phyloP scores from a whole-genome alignment of 441 rosid species.

The Pelargonium cotyledonis region DNA sequence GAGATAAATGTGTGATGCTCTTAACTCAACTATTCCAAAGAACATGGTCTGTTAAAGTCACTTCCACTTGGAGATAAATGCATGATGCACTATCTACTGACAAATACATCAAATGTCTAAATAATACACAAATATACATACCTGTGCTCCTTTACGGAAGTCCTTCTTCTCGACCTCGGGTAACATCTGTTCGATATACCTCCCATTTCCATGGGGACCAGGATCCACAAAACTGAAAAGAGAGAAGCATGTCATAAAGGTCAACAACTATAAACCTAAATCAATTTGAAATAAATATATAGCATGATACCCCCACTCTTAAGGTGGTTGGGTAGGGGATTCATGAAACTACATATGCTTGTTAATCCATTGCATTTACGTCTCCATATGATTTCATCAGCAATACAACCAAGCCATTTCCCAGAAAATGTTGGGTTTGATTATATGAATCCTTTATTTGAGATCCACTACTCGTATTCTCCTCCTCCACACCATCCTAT shows the following conservation, averaged over 20 bases:
- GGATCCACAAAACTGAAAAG: slow-evolving; percentile 78
- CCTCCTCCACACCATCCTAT: too few species aligned
- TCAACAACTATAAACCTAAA: not conserved
- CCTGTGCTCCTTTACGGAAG: slow-evolving; percentile 99
- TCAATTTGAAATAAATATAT: not conserved
- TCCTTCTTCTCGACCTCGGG: slow-evolving; percentile 84
- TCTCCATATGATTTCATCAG: not conserved
- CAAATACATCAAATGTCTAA: not conserved
- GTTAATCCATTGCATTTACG: not conserved
- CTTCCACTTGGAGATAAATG: not conserved
- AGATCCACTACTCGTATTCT: too few species aligned
- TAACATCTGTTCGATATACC: slow-evolving; percentile 91
- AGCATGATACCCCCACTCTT: not conserved
- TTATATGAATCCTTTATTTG: too few species aligned
- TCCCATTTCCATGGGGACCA: slow-evolving; percentile 94
- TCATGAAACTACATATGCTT: not conserved
- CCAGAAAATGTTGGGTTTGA: too few species aligned
- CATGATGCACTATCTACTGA: not conserved
- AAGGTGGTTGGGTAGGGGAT: slow-evolving; percentile 1
- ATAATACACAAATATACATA: slow-evolving; percentile 21
- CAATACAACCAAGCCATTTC: too few species aligned
- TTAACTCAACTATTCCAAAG: too few species aligned
- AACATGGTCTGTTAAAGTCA: too few species aligned
- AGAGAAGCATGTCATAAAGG: slow-evolving; percentile 14
- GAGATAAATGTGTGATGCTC: not conserved